Conservation (phyloP, 108 stramenopile species). For the Nannochloropsis gaditana region DNA sequence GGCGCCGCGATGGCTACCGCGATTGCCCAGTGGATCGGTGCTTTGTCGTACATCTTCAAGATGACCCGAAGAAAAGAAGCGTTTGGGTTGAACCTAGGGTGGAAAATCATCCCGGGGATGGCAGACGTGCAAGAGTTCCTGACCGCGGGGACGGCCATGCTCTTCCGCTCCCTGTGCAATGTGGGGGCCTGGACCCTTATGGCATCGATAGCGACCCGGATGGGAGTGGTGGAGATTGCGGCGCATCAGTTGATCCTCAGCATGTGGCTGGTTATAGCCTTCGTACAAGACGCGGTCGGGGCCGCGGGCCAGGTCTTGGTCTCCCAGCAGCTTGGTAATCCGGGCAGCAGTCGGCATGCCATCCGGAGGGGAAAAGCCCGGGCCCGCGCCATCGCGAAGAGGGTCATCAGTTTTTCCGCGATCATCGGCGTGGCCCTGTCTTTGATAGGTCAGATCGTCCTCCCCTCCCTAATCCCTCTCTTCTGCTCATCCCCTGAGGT, state of each 20-base stretch:
- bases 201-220: constrained; percentile 37
- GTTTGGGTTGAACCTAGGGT: neutral
- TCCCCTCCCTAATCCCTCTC: constrained; percentile 26
- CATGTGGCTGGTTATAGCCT: constrained; percentile 47
- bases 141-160: constrained; percentile 33
- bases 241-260: constrained; percentile 50
- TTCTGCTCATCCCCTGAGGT: constrained; percentile 37
- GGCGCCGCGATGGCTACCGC: constrained; percentile 21
- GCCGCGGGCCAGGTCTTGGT: constrained; percentile 44
- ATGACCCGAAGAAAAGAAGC: neutral
- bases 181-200: constrained; percentile 47
- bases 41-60: neutral
- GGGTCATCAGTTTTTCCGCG: constrained; percentile 32
- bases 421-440: constrained; percentile 33
- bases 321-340: constrained; percentile 29
- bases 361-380: neutral
- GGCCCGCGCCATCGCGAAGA: constrained; percentile 40
- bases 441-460: neutral
- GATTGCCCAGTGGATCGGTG: constrained; percentile 22
- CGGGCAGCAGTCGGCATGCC: constrained; percentile 22
- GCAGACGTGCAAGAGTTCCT: constrained; percentile 31
- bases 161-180: constrained; percentile 45
- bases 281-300: constrained; percentile 32
- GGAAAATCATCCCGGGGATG: neutral
- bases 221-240: constrained; percentile 48